Evolutionary conservation across 1,284 basidiomycete genomes (phyloP).

Genomic region (Cryptococcus sp.): DNA sequence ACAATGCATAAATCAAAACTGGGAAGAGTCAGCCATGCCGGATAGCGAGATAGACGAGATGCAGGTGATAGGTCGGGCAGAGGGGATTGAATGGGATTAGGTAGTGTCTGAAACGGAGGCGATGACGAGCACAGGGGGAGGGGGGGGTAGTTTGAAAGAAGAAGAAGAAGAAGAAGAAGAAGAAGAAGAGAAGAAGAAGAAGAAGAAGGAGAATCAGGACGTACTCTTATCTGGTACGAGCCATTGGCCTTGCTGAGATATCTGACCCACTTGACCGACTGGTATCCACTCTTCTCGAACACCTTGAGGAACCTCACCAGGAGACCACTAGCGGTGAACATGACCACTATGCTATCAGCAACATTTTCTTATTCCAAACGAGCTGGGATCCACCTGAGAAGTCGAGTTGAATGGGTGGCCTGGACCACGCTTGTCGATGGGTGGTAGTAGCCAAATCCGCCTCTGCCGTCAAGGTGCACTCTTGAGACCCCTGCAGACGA

Average conservation of each 20-base stretch:
- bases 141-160: neutral
- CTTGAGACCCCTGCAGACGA: constrained; percentile 84
- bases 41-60: too few relatives aligned
- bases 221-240: constrained; percentile 42
- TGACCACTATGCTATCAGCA: constrained; percentile 68
- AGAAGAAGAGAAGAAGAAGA: neutral
- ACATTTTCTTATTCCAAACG: neutral
- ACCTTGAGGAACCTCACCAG: constrained; percentile 97
- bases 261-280: constrained; percentile 87
- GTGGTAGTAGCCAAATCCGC: constrained; percentile 83
- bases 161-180: neutral
- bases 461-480: constrained; percentile 77
- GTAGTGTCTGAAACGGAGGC: too few relatives aligned
- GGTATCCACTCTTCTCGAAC: constrained; percentile 91
- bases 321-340: constrained; percentile 95
- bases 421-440: constrained; percentile 86
- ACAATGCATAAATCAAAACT: too few relatives aligned
- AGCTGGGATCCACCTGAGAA: constrained; percentile 55
- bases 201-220: constrained; percentile 20
- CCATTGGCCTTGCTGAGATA: constrained; percentile 43
- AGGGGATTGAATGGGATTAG: too few relatives aligned
- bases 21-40: too few relatives aligned
- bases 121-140: too few relatives aligned
- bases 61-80: too few relatives aligned
- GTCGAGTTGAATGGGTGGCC: constrained; percentile 95